phyloP scores from a whole-genome alignment of 1,284 basidiomycete species.

The Mixia osmundae region DNA sequence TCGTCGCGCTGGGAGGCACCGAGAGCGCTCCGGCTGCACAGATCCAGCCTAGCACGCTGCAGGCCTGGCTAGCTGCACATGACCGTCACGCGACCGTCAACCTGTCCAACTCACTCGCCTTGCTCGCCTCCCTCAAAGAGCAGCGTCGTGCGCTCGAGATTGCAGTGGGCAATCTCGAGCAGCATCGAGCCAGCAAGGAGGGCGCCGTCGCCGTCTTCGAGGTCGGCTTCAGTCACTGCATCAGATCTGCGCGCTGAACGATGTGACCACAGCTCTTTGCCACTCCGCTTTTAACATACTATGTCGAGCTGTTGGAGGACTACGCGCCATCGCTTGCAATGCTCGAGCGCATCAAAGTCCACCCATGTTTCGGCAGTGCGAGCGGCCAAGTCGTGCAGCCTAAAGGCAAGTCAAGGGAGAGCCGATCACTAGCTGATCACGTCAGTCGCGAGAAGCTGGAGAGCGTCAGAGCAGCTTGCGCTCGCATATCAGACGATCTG shows the following conservation, averaged over 20 bases:
- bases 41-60: too few relatives aligned
- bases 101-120: slow-evolving; percentile 8
- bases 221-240: too few relatives aligned
- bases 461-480: slow-evolving; percentile 14
- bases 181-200: slow-evolving; percentile 12
- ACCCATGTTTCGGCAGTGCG: neutral
- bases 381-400: neutral
- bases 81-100: neutral
- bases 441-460: slow-evolving; percentile 16
- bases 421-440: slow-evolving; percentile 14
- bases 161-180: slow-evolving; percentile 14
- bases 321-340: slow-evolving; percentile 6
- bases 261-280: too few relatives aligned
- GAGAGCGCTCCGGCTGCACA: too few relatives aligned
- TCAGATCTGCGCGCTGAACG: too few relatives aligned
- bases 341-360: slow-evolving; percentile 4
- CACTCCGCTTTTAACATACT: slow-evolving; percentile 6
- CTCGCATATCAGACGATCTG: slow-evolving; percentile 10
- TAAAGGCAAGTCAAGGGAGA: slow-evolving; percentile 4
- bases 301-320: slow-evolving; percentile 4
- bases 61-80: too few relatives aligned
- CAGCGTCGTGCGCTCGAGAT: slow-evolving; percentile 8
- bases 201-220: slow-evolving; percentile 8
- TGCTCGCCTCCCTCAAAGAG: slow-evolving; percentile 11
- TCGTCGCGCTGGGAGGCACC: too few relatives aligned